Conservation (phyloP, 2,329 filamentous ascomycete genomes). For the Lachnellula hyalina region DNA sequence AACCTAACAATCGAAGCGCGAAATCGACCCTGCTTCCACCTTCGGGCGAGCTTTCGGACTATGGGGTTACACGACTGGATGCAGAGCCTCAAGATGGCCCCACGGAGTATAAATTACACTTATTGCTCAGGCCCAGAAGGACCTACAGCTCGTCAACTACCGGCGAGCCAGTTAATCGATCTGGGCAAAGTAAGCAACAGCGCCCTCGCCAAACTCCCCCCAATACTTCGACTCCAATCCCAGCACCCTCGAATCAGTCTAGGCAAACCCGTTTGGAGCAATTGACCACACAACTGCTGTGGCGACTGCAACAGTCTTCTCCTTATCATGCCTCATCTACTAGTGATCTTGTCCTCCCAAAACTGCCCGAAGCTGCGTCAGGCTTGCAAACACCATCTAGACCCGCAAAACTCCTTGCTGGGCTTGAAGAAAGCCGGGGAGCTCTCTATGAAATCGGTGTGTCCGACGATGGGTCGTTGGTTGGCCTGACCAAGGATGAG, state of each 20-base stretch:
- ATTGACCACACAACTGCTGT: conserved; percentile 88
- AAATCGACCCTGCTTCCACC: conserved; percentile 27
- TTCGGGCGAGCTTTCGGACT: conserved; percentile 49
- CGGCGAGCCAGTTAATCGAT: conserved; percentile 39
- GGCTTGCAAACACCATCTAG: conserved; percentile 43
- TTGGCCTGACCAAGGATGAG: conserved; percentile 85
- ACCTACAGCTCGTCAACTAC: conserved; percentile 71
- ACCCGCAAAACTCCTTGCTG: conserved; percentile 60
- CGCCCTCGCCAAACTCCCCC: conserved; percentile 8
- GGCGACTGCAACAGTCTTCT: conserved; percentile 91
- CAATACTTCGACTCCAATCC: conserved; percentile 9
- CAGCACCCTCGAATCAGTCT: conserved; percentile 48
- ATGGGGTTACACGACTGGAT: conserved; percentile 69
- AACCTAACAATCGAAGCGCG: conserved; percentile 12
- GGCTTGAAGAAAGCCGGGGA: conserved; percentile 86
- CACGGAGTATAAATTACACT: conserved; percentile 93
- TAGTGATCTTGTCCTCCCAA: conserved; percentile 68
- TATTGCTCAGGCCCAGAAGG: conserved; percentile 73
- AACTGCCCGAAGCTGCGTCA: conserved; percentile 60
- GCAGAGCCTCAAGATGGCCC: conserved; percentile 92
- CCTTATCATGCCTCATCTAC: conserved; percentile 81
- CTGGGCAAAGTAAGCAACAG: conserved; percentile 23
- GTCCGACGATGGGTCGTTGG: conserved; percentile 85
- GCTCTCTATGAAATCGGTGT: conserved; percentile 96
- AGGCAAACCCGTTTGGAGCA: conserved; percentile 83